Percentiles rank a stretch among this genome's conserved stretches.
Conservation (phyloP, 2,329 filamentous ascomycete genomes). For the Bisporella sp. region DNA sequence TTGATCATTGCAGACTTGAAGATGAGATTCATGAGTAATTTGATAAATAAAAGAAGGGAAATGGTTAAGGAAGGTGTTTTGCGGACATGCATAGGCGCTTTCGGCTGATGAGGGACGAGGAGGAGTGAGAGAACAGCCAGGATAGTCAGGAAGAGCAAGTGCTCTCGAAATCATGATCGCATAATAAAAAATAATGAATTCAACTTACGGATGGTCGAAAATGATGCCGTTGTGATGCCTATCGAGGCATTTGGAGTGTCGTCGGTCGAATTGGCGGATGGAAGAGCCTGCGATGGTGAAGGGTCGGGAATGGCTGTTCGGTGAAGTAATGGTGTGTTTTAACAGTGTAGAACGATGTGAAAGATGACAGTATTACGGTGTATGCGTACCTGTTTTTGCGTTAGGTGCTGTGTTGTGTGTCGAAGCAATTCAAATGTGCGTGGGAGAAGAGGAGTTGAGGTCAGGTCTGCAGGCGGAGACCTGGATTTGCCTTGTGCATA, state of each 20-base stretch:
- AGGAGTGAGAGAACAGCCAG: constrained; percentile 12
- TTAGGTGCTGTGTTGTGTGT: constrained; percentile 14
- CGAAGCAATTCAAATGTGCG: constrained; percentile 8
- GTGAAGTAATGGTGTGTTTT: no score
- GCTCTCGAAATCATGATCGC: constrained; percentile 24
- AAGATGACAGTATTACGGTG: no score
- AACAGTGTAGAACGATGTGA: no score
- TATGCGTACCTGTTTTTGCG: constrained; percentile 12
- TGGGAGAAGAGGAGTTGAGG: constrained; percentile 15
- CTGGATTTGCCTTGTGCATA: constrained; percentile 4
- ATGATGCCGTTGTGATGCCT: constrained; percentile 24
- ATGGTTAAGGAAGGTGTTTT: constrained; percentile 22
- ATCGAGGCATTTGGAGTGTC: constrained; percentile 26
- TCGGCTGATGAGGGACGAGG: constrained; percentile 14
- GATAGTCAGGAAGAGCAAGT: constrained; percentile 8
- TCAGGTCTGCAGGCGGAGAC: neutral
- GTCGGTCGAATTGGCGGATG: constrained; percentile 21
- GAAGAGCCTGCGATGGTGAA: constrained; percentile 17
- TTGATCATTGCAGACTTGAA: constrained; percentile 10
- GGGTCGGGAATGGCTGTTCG: constrained; percentile 5
- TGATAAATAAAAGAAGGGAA: constrained; percentile 17
- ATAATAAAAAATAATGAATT: constrained; percentile 19
- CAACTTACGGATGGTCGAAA: constrained; percentile 26
- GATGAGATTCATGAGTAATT: constrained; percentile 14
- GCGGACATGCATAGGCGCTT: constrained; percentile 18